phyloP scores from a whole-genome alignment of 2,329 filamentous ascomycete genomes.

The Diaporthe sp. region DNA sequence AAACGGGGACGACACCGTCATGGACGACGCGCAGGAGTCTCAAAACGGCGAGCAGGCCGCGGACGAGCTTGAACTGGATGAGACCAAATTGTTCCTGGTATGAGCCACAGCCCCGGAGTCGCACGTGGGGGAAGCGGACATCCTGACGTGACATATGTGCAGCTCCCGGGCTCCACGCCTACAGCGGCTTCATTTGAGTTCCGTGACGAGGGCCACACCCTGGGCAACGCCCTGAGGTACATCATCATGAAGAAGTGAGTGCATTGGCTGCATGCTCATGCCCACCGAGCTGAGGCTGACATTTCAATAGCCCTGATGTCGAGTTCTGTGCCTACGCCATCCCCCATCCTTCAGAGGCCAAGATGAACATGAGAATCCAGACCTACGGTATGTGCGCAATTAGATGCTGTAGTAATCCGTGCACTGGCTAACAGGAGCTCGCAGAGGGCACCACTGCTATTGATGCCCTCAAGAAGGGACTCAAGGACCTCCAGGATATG shows the following conservation, averaged over 20 bases:
- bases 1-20: conserved; percentile 50
- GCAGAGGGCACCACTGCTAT: conserved; percentile 84
- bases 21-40: conserved; percentile 60
- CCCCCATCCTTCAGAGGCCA: conserved; percentile 93
- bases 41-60: conserved; percentile 53
- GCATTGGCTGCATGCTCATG: neutral
- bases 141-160: conserved; percentile 32
- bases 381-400: conserved; percentile 82
- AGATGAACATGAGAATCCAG: conserved; percentile 98
- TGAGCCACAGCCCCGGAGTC: conserved; percentile 2
- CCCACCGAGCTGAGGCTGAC: conserved; percentile 37
- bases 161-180: conserved; percentile 89
- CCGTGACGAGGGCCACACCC: conserved; percentile 91
- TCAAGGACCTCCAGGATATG: conserved; percentile 89
- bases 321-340: conserved; percentile 99
- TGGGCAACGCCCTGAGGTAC: conserved; percentile 94
- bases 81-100: conserved; percentile 45
- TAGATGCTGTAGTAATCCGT: neutral
- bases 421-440: conserved; percentile 8
- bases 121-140: conserved; percentile 36
- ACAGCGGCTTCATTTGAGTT: conserved; percentile 97
- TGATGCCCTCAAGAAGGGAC: conserved; percentile 89
- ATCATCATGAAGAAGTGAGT: conserved; percentile 98
- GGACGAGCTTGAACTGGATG: conserved; percentile 50
- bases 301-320: conserved; percentile 81